phyloP scores from a whole-genome alignment of 2,329 filamentous ascomycete species.

The Beauveria varroae region DNA sequence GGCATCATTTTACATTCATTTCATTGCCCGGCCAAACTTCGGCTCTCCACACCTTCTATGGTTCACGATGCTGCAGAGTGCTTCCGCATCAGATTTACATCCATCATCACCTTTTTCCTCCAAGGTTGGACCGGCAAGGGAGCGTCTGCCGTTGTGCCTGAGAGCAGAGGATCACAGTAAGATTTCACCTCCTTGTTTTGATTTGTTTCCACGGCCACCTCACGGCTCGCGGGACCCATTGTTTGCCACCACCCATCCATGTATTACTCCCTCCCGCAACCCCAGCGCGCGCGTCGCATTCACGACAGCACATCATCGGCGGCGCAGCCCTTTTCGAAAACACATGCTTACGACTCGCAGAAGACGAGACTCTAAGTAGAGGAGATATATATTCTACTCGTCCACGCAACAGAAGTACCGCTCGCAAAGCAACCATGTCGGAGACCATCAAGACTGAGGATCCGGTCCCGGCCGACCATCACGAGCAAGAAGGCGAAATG shows the following conservation, averaged over 20 bases:
- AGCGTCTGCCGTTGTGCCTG: not conserved
- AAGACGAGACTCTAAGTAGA: not conserved
- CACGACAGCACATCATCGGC: not conserved
- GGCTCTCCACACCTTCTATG: not conserved
- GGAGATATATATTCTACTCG: not conserved
- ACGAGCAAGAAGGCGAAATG: conserved; percentile 9
- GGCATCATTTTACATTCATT: not conserved
- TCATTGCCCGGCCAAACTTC: conserved; percentile 11
- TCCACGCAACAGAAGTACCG: not conserved
- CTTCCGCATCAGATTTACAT: conserved; percentile 3
- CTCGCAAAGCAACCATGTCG: conserved; percentile 7
- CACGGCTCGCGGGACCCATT: not conserved
- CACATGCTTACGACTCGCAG: not conserved
- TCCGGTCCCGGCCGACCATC: conserved; percentile 9
- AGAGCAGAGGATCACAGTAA: conserved; percentile 6
- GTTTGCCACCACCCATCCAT: not conserved
- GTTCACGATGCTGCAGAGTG: not conserved
- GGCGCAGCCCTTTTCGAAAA: not conserved
- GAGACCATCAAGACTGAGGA: conserved; percentile 11
- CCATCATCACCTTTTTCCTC: conserved; percentile 3
- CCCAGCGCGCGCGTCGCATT: conserved; percentile 4
- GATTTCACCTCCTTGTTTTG: not conserved
- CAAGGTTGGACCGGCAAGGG: not conserved
- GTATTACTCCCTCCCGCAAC: not conserved
- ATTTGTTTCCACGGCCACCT: not conserved